phyloP scores from a whole-genome alignment of 1,284 basidiomycete genomes.

The Leccinum subspadiceum region DNA sequence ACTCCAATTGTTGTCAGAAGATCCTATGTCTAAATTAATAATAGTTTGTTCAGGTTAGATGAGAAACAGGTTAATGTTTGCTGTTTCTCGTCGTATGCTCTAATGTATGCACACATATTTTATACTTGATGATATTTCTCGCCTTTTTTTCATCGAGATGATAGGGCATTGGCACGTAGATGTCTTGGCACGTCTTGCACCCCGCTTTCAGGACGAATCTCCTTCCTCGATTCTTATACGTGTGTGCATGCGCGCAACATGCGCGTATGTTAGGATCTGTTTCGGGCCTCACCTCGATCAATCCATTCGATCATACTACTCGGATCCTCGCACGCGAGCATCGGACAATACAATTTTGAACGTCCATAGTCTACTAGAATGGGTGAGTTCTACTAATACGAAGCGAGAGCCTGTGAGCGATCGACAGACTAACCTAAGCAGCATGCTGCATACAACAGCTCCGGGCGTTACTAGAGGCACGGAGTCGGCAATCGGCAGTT shows the following conservation, averaged over 20 bases:
- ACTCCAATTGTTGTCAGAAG: not conserved
- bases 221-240: not conserved
- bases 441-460: not conserved
- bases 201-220: not conserved
- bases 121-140: not conserved
- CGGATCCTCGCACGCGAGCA: not conserved
- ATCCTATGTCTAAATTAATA: not conserved
- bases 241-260: not conserved
- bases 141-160: not conserved
- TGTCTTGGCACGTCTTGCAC: not conserved
- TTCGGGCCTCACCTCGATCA: not conserved
- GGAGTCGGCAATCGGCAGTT: not conserved
- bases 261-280: not conserved
- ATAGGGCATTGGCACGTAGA: not conserved
- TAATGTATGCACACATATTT: too few species aligned
- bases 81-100: too few species aligned
- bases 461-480: not conserved
- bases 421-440: not conserved
- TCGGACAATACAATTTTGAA: not conserved
- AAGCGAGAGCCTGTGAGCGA: not conserved
- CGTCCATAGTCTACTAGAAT: not conserved
- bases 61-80: too few species aligned
- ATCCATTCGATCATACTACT: not conserved
- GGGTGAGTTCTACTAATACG: not conserved
- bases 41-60: too few species aligned